phyloP scores from a whole-genome alignment of 1,284 basidiomycete species.

The Pseudomicrostroma phylloplanum region DNA sequence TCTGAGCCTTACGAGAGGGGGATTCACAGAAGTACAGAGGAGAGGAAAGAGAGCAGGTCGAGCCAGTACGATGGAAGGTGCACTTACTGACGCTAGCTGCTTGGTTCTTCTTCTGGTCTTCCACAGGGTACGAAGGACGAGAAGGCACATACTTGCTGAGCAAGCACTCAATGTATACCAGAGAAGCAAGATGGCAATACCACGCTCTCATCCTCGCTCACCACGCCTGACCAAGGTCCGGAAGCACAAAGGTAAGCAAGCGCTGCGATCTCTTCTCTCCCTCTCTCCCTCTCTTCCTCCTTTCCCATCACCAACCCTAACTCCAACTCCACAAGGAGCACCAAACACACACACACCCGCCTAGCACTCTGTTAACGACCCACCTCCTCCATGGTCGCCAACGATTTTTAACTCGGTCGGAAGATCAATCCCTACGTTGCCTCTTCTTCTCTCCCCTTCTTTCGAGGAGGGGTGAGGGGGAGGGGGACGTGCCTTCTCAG shows the following conservation, averaged over 20 bases:
- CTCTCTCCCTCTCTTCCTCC: too few relatives aligned
- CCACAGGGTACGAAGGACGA: not conserved
- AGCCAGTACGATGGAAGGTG: not conserved
- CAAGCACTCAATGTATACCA: not conserved
- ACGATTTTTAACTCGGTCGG: slow-evolving; percentile 8
- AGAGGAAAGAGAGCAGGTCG: not conserved
- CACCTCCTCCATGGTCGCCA: slow-evolving; percentile 4
- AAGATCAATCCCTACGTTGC: slow-evolving; percentile 1
- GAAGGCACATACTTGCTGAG: not conserved
- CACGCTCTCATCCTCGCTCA: not conserved
- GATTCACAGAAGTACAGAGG: too few relatives aligned
- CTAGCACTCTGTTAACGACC: slow-evolving; percentile 9
- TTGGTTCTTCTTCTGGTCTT: not conserved
- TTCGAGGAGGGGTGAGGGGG: too few relatives aligned
- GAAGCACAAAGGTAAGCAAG: too few relatives aligned
- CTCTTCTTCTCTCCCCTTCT: too few relatives aligned
- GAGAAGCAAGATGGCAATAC: not conserved
- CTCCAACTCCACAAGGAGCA: not conserved
- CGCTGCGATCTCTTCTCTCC: too few relatives aligned
- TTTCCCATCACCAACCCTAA: not conserved
- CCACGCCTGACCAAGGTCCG: too few relatives aligned
- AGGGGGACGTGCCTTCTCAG: not conserved
- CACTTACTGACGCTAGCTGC: not conserved
- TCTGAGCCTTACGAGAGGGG: slow-evolving; percentile 10
- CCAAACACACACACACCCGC: not conserved